Evolutionary conservation across 169 alveolate genomes (phyloP), one percentile per base, ranked within the genome.

Genomic region (Eimeria maxima): DNA sequence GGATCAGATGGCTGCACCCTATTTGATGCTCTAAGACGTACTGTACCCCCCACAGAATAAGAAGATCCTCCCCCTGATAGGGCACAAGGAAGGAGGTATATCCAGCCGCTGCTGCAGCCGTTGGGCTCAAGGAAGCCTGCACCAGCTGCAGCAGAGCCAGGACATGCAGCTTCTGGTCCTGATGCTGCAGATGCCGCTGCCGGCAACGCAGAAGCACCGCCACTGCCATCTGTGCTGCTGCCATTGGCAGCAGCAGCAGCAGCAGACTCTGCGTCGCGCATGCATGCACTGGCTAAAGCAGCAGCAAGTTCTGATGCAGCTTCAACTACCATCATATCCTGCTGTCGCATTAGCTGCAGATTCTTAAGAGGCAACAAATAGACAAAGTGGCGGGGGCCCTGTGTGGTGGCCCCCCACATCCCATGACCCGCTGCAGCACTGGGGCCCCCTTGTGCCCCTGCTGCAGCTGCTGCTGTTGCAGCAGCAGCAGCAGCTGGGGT

Each of bases 11-110:
- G 18, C 16, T 29, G 81, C 33, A 94, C 93, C 18, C 84, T 42
- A 44, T 78, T 71, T 6, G 44, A 60, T 47, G 73, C 86, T 29
- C 65, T 16, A 24, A 95, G 16, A 10, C 93, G 80, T 14, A 84
- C 87, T 42, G 71, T 86, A 57, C 96, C 96, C 2, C 95, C 96
- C 0, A 95, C 88, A 33, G 93, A 67, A 86, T 65, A 95, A 18
- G 96, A 95, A 2, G 96, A 86, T 8, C 95, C 95, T 33, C 96
- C 96, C 8, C 95, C 96, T 13, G 93, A 65, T 18, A 60, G 83
- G 27, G 90, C 63, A 47, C 89, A 69, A 44, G 96, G 96, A 11
- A 88, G 81, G 14, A 95, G 44, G 29, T 16, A 95, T 18, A 80
- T 50, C 44, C 27, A 6, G 60, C 63, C 44, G 7, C 71, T 50